Base-by-base conservation (phyloP, 768 basidiomycete species). In the Termitomyces sp. region DNA sequence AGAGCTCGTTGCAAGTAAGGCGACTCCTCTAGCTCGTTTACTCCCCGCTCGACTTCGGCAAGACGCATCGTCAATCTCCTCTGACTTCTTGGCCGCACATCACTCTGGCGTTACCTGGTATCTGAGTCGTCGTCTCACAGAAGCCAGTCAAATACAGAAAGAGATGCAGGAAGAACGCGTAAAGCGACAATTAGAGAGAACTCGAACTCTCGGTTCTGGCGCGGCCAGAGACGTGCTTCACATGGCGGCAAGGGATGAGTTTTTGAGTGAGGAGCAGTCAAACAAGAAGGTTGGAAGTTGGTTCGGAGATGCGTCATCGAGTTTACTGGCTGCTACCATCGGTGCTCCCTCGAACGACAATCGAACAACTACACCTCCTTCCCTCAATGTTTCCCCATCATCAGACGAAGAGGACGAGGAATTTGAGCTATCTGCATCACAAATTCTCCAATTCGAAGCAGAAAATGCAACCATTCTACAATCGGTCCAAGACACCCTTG, bases 81-180 rank as follows among this genome's bases (percentile, higher is more conserved):
- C 84, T 23, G 85, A 90, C 52, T 85, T 89, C 64, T 78, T 90
- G 60, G 87, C 92, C n/a, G 92, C 93, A 4, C 97, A 99, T 68
- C 91, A 91, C 64, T 80, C 92, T n/a, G 83, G 89, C 63, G 83
- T 99, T 60, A 91, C 92, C 12, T 94, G 94, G 88, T 95, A 87
- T 71, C 83, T 99, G 53, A 88, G 82, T 65, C 80, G 88, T 48
- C 82, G 89, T 36, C 78, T 99, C 35, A 80, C 93, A 0, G 84
- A 89, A 58, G 82, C 87, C 23, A 88, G 91, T 61, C 85, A 91
- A 63, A 76, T 66, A 15, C 88, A 96, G 61, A 88, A 88, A 60
- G 86, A 91, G 60, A 81, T 98, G 76, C 97, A 99, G 70, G 96
- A 98, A 69, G 93, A 96, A 68, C 86, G 97, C 46, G 81, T 94